phyloP scores from a whole-genome alignment of 164 flowering plant species.

The Nymphaea colorata region DNA sequence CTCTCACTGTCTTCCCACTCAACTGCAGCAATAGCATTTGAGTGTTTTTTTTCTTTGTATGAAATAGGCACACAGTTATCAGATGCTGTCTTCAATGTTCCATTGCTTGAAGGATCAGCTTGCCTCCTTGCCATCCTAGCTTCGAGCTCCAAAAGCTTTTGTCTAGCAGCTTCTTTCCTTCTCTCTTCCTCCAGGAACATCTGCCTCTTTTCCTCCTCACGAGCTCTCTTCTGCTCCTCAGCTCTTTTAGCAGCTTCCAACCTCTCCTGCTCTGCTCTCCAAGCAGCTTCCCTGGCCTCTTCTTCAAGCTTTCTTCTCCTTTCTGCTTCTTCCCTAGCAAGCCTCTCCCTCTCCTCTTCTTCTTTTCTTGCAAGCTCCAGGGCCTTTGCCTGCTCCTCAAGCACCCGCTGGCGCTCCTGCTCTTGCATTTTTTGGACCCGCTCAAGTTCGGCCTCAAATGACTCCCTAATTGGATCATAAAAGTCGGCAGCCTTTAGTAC shows the following conservation, averaged over 20 bases:
- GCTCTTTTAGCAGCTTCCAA: constrained; percentile 49
- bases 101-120: constrained; percentile 25
- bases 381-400: constrained; percentile 85
- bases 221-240: constrained; percentile 71
- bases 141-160: constrained; percentile 87
- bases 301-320: constrained; percentile 62
- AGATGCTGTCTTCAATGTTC: constrained; percentile 15
- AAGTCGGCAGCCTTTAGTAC: constrained; percentile 50
- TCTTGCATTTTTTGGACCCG: constrained; percentile 92
- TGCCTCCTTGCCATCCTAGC: constrained; percentile 75
- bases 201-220: constrained; percentile 83
- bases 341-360: constrained; percentile 71
- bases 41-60: constrained; percentile 28
- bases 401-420: constrained; percentile 61
- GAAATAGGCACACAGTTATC: constrained; percentile 25
- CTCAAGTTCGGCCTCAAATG: constrained; percentile 98
- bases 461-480: constrained; percentile 90
- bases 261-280: constrained; percentile 87
- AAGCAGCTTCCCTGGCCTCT: constrained; percentile 83
- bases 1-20: constrained; percentile 92
- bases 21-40: constrained; percentile 18
- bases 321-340: constrained; percentile 76
- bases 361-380: constrained; percentile 75
- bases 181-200: constrained; percentile 80
- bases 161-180: constrained; percentile 90